A percentile compares a stretch with the other conserved stretches of the same genome.
phyloP scores from a whole-genome alignment of 768 basidiomycete genomes.

The Phanerochaete carnosa region DNA sequence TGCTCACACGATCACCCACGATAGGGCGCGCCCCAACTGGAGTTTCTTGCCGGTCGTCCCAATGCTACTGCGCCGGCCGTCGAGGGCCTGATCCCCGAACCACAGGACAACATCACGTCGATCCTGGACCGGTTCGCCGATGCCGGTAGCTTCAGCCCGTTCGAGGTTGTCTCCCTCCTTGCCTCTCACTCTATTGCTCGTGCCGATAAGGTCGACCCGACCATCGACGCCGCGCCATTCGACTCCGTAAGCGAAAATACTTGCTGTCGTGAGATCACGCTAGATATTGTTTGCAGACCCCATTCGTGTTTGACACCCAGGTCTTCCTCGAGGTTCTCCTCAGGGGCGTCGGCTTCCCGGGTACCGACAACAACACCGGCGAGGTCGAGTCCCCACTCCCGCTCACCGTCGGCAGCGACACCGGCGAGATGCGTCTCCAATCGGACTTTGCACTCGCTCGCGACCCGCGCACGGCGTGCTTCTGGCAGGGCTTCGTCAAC shows the following conservation, averaged over 20 bases:
- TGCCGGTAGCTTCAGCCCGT: conserved; percentile 20
- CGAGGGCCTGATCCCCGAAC: conserved; percentile 10
- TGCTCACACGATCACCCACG: conserved; percentile 32
- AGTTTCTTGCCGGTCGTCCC: conserved; percentile 15
- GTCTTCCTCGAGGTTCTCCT: conserved; percentile 39
- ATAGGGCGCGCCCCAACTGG: conserved; percentile 21
- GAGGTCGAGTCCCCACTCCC: conserved; percentile 23
- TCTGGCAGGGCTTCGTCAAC: conserved; percentile 31
- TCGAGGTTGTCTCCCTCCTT: conserved; percentile 22
- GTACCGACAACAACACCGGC: conserved; percentile 13
- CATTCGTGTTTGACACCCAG: conserved; percentile 25
- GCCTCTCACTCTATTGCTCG: conserved; percentile 14
- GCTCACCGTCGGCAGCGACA: not conserved
- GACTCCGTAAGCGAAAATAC: conserved; percentile 18
- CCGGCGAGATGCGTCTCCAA: conserved; percentile 32
- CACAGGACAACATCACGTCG: conserved; percentile 17
- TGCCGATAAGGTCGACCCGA: conserved; percentile 20
- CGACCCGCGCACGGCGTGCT: conserved; percentile 32
- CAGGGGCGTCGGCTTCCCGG: conserved; percentile 28
- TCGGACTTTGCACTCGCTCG: conserved; percentile 30
- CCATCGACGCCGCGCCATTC: conserved; percentile 20
- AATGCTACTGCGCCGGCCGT: not conserved
- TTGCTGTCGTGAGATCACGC: too few relatives aligned
- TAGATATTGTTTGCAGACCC: too few relatives aligned
- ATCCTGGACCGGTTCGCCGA: conserved; percentile 23